Percentiles rank a stretch among this genome's conserved stretches.
phyloP scores from a whole-genome alignment of 2,329 filamentous ascomycete genomes.

The Hymenoscyphus linearis region DNA sequence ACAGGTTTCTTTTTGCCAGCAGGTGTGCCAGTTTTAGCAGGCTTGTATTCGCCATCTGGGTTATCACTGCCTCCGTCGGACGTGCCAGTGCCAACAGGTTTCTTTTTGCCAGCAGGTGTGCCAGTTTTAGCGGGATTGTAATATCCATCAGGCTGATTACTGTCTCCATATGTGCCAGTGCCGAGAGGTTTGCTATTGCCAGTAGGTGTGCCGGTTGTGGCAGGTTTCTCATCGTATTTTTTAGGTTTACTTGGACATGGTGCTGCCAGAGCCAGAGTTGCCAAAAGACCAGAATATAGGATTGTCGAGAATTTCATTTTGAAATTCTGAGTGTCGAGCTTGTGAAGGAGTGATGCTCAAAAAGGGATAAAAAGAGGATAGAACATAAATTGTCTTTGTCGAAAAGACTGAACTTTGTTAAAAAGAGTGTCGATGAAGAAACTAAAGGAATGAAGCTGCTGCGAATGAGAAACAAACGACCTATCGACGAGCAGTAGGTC shows the following conservation, averaged over 20 bases:
- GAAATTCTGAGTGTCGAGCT: background rate
- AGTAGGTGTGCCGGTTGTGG: no score
- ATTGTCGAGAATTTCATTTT: slow-evolving; percentile 44
- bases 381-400: background rate
- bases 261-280: slow-evolving; percentile 41
- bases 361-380: background rate
- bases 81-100: no score
- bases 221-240: no score
- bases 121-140: no score
- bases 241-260: slow-evolving; percentile 42
- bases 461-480: background rate
- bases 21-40: no score
- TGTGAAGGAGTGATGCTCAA: background rate
- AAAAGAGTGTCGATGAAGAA: slow-evolving; percentile 1
- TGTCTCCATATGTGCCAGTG: no score
- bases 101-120: no score
- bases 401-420: background rate
- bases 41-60: no score
- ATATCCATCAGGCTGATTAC: no score
- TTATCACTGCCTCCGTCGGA: no score
- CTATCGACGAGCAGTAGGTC: background rate
- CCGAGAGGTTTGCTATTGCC: no score
- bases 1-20: no score
- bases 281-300: slow-evolving; percentile 42
- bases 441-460: background rate